Percentiles rank a stretch among this genome's conserved stretches.
Conservation (phyloP, 768 basidiomycete species). For the Inosperma sp. region DNA sequence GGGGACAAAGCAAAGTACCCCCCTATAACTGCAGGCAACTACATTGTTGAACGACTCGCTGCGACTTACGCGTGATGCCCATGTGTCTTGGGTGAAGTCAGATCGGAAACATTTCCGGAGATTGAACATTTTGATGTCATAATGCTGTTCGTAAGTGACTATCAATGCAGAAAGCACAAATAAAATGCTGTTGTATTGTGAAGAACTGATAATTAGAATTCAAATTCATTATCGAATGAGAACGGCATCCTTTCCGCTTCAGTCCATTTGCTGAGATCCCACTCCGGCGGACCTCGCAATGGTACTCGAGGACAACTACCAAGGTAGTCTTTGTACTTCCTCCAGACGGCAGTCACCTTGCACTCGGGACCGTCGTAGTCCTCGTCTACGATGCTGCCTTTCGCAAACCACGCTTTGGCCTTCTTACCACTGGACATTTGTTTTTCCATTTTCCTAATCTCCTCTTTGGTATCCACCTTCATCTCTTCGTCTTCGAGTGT, state of each 20-base stretch:
- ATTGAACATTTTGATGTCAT: background rate
- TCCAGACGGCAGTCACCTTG: conserved; percentile 31
- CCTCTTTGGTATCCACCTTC: conserved; percentile 17
- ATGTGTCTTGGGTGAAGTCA: too few relatives aligned
- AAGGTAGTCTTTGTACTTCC: conserved; percentile 35
- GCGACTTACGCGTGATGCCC: too few relatives aligned
- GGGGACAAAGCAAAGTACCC: conserved; percentile 24
- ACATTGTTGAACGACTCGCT: too few relatives aligned
- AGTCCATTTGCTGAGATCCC: conserved; percentile 37
- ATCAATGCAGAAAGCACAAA: background rate
- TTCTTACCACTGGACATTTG: conserved; percentile 8
- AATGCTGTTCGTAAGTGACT: too few relatives aligned
- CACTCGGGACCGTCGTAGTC: conserved; percentile 24
- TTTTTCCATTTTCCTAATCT: conserved; percentile 17
- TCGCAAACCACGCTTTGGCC: conserved; percentile 28
- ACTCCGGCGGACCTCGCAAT: conserved; percentile 26
- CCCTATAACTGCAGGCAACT: too few relatives aligned
- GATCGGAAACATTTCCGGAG: background rate
- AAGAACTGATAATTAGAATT: background rate
- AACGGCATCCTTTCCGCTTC: conserved; percentile 28
- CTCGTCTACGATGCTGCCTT: conserved; percentile 23
- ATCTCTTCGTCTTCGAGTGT: conserved; percentile 22
- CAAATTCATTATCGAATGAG: conserved; percentile 20
- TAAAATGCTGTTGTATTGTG: background rate
- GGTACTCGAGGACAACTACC: conserved; percentile 23